Percentiles rank a stretch among this genome's conserved stretches.
Evolutionary conservation across 2,329 filamentous ascomycete species (phyloP).

Genomic region (Tothia fuscella): DNA sequence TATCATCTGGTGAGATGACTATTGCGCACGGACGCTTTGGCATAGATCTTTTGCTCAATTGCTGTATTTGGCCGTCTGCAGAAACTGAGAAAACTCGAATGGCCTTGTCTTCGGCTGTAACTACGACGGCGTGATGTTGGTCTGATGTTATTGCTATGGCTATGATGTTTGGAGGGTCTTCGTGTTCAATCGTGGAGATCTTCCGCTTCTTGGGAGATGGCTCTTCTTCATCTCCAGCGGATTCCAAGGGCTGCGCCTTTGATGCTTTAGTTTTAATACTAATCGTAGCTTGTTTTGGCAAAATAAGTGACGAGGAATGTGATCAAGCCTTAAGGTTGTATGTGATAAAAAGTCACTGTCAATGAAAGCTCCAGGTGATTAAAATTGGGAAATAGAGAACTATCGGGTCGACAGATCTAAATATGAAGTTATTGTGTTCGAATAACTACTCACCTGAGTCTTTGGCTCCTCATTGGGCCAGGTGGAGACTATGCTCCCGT

Average conservation of each 20-base stretch:
- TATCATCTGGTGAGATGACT: slow-evolving; percentile 53
- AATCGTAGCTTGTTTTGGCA: background rate
- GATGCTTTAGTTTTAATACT: background rate
- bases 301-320: too few species aligned
- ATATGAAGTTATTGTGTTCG: too few species aligned
- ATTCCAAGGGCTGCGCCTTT: slow-evolving; percentile 11
- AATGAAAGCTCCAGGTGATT: too few species aligned
- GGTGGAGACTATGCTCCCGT: slow-evolving; percentile 46
- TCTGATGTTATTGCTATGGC: slow-evolving; percentile 53
- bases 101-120: slow-evolving; percentile 85
- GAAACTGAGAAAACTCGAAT: slow-evolving; percentile 70
- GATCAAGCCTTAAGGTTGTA: too few species aligned
- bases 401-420: too few species aligned
- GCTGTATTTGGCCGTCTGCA: slow-evolving; percentile 45
- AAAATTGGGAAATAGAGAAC: too few species aligned
- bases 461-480: slow-evolving; percentile 38
- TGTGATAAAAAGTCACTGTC: too few species aligned
- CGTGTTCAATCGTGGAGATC: slow-evolving; percentile 16
- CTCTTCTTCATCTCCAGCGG: slow-evolving; percentile 21
- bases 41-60: slow-evolving; percentile 67
- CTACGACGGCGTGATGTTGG: slow-evolving; percentile 57
- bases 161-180: slow-evolving; percentile 47
- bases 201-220: slow-evolving; percentile 32
- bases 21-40: slow-evolving; percentile 80
- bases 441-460: too few species aligned